These are phyloP conservation scores for Lentinula novae-zelandiae DNA, from an alignment of 1,284 basidiomycete species.

Conservation along the genomic window DNA sequence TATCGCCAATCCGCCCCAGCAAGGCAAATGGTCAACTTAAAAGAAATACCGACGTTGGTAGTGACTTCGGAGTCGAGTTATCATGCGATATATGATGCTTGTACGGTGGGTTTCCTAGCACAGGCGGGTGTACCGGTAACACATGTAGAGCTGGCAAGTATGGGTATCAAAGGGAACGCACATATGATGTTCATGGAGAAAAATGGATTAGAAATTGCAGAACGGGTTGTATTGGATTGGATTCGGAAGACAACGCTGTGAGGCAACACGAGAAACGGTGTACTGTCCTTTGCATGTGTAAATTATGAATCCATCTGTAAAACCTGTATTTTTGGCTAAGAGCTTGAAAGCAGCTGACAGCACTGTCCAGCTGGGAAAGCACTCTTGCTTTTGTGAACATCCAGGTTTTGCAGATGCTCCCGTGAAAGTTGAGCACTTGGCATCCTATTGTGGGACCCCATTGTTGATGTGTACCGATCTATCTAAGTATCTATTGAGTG, in stretches of 20 bases:
- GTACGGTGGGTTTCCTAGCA: conserved; percentile 37
- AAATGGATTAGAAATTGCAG: conserved; percentile 39
- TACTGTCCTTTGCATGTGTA: too few relatives aligned
- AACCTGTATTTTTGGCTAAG: too few relatives aligned
- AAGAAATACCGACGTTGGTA: conserved; percentile 38
- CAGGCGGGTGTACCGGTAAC: conserved; percentile 42
- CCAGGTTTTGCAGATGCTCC: too few relatives aligned
- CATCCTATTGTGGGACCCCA: too few relatives aligned
- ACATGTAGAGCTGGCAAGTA: conserved; percentile 33
- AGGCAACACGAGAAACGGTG: too few relatives aligned
- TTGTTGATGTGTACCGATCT: too few relatives aligned
- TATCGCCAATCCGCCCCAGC: conserved; percentile 40
- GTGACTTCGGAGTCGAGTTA: conserved; percentile 47
- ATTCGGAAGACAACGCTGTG: conserved; percentile 20
- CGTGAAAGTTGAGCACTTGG: too few relatives aligned
- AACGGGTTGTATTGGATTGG: conserved; percentile 36
- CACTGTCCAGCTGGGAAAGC: too few relatives aligned
- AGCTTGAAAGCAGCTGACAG: too few relatives aligned
- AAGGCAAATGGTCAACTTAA: conserved; percentile 37
- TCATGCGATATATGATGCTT: conserved; percentile 44
- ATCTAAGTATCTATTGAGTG: too few relatives aligned
- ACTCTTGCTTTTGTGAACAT: too few relatives aligned
- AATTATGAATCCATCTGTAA: too few relatives aligned
- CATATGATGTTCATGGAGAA: conserved; percentile 55
- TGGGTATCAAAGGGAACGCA: conserved; percentile 44